These are phyloP conservation scores for Cordyceps pruinosa DNA, from an alignment of 2,329 filamentous ascomycete species.

Conservation along the genomic window DNA sequence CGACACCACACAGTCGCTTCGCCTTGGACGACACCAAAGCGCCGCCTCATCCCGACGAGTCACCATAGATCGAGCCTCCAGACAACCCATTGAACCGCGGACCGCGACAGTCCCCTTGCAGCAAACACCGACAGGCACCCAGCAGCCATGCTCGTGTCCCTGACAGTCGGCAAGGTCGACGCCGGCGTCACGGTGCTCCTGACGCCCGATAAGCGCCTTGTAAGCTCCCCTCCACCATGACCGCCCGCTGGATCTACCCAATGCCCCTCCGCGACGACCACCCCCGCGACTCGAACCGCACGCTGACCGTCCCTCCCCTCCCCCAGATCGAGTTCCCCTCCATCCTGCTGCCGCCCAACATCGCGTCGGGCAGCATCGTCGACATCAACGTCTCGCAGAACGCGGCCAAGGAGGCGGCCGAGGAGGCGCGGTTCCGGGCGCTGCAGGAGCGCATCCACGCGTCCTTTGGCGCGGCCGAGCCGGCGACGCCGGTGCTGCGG, in stretches of 20 bases:
- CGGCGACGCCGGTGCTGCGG: constrained; percentile 69
- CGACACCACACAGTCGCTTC: not conserved
- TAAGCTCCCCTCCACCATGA: constrained; percentile 37
- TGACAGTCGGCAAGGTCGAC: constrained; percentile 98
- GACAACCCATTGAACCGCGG: not conserved
- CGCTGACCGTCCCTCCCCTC: constrained; percentile 15
- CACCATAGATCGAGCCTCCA: not conserved
- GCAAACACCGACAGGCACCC: not conserved
- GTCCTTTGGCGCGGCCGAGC: constrained; percentile 76
- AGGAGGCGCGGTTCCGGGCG: constrained; percentile 67
- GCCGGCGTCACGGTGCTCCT: constrained; percentile 94
- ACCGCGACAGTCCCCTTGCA: not conserved
- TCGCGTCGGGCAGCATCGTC: constrained; percentile 92
- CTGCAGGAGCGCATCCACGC: constrained; percentile 86
- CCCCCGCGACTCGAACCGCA: not conserved
- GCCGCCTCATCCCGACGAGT: not conserved
- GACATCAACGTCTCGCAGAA: constrained; percentile 95
- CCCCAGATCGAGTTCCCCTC: constrained; percentile 94
- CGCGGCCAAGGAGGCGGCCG: constrained; percentile 64
- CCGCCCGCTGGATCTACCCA: not conserved
- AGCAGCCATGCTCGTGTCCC: constrained; percentile 76
- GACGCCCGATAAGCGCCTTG: constrained; percentile 92
- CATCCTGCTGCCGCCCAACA: constrained; percentile 90
- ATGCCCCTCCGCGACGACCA: not conserved
- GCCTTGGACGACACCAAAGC: not conserved